Conservation (phyloP, 2,329 filamentous ascomycete species). For the Chaetomium globosum region DNA sequence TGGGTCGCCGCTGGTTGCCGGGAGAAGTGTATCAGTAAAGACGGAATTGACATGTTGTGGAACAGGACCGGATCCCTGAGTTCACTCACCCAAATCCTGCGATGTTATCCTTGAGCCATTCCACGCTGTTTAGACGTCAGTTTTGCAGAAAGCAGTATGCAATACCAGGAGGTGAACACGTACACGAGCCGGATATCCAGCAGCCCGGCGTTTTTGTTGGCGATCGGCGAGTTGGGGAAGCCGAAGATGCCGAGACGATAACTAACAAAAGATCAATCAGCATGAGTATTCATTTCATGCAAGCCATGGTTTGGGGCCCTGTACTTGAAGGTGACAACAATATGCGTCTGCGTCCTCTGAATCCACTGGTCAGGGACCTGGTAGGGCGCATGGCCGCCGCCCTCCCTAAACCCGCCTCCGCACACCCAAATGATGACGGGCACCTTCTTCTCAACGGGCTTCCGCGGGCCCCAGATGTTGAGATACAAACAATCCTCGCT, state of each 20-base stretch:
- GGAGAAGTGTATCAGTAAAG: background rate
- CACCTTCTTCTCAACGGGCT: slow-evolving; percentile 14
- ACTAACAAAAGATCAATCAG: slow-evolving; percentile 1
- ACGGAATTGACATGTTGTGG: background rate
- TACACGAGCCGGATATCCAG: slow-evolving; percentile 13
- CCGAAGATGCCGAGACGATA: slow-evolving; percentile 17
- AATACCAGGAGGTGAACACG: background rate
- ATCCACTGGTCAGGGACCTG: slow-evolving; percentile 17
- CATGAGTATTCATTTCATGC: background rate
- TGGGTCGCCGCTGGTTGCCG: slow-evolving; percentile 9
- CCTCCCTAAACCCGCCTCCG: slow-evolving; percentile 14
- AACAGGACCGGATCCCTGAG: background rate
- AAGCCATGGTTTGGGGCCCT: background rate
- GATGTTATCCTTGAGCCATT: slow-evolving; percentile 16
- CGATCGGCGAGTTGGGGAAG: slow-evolving; percentile 8
- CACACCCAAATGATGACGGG: slow-evolving; percentile 16
- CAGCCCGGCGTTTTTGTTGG: slow-evolving; percentile 11
- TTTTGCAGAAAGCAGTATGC: background rate
- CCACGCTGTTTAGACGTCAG: slow-evolving; percentile 1
- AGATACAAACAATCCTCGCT: slow-evolving; percentile 20
- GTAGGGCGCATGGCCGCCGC: slow-evolving; percentile 14
- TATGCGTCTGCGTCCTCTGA: slow-evolving; percentile 17
- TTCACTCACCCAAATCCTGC: slow-evolving; percentile 15
- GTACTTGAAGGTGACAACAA: slow-evolving; percentile 17
- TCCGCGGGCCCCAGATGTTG: slow-evolving; percentile 12